Evolutionary conservation across 2,329 filamentous ascomycete species (phyloP), one percentile per base, ranked within the genome.

Genomic region (Ciborinia camelliae): DNA sequence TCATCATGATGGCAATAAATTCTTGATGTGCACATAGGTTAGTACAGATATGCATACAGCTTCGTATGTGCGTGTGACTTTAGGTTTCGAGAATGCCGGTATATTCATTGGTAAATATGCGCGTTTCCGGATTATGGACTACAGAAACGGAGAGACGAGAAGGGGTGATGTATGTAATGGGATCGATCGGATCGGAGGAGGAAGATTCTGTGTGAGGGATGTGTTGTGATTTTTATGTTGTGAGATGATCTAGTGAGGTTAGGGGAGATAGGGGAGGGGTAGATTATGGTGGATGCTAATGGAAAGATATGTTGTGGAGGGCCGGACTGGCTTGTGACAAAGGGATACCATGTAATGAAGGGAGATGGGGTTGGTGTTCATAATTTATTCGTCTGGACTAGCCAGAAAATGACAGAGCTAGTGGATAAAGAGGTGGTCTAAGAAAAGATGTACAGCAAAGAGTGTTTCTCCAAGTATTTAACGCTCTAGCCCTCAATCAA

Each of bases 171-270:
- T 63, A 37, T 63, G 52, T 48, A 28, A 50, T 63, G 30, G 43
- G 30, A 63, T 63, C 43, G 62, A 63, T 58, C 62, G 62, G 62
- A 63, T 63, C 62, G 52, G 52, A 57, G 43, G 43, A 23, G 9
- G 47, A 58, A 58, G 62, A 58, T 63, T 58, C 41, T 41, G 62
- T 63, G n/a, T 20, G 26, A 45, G 32, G 35, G 43, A 41, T 58
- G 52, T 39, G 53, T 45, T 63, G 52, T 50, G 39, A 14, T 26
- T 45, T 63, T 15, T 10, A 51, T 37, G 32, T 23, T 43, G 52
- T 58, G 52, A 23, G 20, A n/a, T 39, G 35, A 41, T 47, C 55
- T 18, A 20, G 28, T 58, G 47, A 8, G 8, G 30, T 47, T 7
- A 20, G 32, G 52, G 23, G 37, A 32, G 37, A 37, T 63, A 47